Conservation (phyloP, 106 monocot genomes). For the Phalaenopsis equestris region DNA sequence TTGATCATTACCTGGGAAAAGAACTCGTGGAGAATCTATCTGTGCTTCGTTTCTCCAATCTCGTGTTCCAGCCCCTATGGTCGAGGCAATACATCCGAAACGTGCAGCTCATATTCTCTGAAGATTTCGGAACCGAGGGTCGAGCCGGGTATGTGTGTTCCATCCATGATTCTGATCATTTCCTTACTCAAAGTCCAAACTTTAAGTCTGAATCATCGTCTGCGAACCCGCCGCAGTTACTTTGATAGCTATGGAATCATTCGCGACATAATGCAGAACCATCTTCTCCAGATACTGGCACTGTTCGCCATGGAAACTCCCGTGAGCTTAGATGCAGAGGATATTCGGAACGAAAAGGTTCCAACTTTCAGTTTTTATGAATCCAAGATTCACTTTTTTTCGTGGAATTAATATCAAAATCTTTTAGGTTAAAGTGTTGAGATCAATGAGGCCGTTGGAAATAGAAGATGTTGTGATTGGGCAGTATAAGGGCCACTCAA, state of each 20-base stretch:
- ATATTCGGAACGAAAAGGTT: conserved; percentile 85
- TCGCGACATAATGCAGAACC: conserved; percentile 90
- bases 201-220: background rate
- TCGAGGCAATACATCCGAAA: conserved; percentile 77
- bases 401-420: background rate
- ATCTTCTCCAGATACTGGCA: conserved; percentile 74
- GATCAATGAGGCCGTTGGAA: conserved; percentile 61
- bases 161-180: background rate
- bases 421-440: conserved; percentile 65
- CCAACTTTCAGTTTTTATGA: background rate
- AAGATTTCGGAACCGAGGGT: conserved; percentile 87
- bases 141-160: conserved; percentile 66
- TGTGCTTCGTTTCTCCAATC: conserved; percentile 88
- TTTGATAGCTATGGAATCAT: conserved; percentile 89
- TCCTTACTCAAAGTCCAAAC: background rate
- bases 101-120: conserved; percentile 81
- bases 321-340: conserved; percentile 77
- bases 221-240: conserved; percentile 37
- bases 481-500: conserved; percentile 73
- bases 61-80: conserved; percentile 80
- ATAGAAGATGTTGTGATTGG: conserved; percentile 73
- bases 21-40: conserved; percentile 90
- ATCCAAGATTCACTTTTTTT: too few relatives aligned
- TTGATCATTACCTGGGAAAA: conserved; percentile 90
- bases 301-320: conserved; percentile 91